phyloP scores from a whole-genome alignment of 139 green algal species.

The Edaphochlamys debaryana region DNA sequence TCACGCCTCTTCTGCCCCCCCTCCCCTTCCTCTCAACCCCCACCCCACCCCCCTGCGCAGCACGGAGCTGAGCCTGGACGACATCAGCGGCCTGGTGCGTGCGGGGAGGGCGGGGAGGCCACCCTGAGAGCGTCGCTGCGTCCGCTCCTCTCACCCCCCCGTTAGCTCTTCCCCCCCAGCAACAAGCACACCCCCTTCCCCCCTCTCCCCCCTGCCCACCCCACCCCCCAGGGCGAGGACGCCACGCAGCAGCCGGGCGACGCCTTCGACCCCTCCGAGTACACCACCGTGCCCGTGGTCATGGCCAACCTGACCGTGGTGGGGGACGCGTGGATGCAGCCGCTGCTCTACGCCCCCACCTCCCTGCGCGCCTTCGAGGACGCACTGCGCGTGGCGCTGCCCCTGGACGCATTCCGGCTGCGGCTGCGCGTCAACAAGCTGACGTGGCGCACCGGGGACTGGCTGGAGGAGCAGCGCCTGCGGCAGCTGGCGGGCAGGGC shows the following conservation, averaged over 20 bases:
- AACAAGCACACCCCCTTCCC: too few relatives aligned
- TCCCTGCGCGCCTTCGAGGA: not conserved
- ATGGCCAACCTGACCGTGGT: conserved; percentile 35
- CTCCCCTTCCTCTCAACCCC: too few relatives aligned
- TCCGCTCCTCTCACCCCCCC: too few relatives aligned
- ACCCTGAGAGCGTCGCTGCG: not conserved
- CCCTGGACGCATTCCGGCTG: not conserved
- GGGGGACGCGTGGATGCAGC: conserved; percentile 18
- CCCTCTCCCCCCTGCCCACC: not conserved
- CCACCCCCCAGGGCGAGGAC: not conserved
- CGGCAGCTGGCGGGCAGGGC: not conserved
- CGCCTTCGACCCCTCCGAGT: conserved; percentile 25
- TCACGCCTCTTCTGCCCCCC: too few relatives aligned
- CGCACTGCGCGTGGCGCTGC: conserved; percentile 8
- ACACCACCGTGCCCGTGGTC: not conserved
- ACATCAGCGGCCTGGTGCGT: conserved; percentile 17
- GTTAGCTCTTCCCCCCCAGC: too few relatives aligned
- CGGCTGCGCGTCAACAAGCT: conserved; percentile 29
- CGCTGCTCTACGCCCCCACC: not conserved
- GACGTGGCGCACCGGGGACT: conserved; percentile 10
- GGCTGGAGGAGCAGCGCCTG: not conserved
- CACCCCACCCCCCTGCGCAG: too few relatives aligned
- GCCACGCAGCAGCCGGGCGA: not conserved
- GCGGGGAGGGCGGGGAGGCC: too few relatives aligned
- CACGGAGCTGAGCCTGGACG: not conserved